A percentile compares a stretch with the other conserved stretches of the same genome.
Conservation (phyloP, 2,329 filamentous ascomycete species). For the Orbilia brochopaga region DNA sequence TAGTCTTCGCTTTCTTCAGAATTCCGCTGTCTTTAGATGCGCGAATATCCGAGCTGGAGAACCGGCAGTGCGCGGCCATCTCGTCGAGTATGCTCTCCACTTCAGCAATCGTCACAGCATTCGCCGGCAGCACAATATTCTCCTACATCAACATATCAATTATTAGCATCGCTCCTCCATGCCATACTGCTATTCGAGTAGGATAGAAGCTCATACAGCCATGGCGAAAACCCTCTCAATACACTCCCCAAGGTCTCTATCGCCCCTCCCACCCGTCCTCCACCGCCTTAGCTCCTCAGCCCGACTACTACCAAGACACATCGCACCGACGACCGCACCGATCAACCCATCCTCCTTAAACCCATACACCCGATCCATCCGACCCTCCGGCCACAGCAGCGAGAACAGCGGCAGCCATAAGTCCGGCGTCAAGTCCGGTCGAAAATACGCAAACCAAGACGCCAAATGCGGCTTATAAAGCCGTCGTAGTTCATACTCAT, state of each 20-base stretch:
- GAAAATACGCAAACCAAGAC: conserved; percentile 52
- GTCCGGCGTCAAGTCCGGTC: conserved; percentile 45
- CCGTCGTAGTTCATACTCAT: conserved; percentile 22
- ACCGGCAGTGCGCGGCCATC: conserved; percentile 51
- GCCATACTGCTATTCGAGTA: neutral
- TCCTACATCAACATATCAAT: conserved; percentile 13
- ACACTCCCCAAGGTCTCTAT: conserved; percentile 52
- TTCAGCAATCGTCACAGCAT: conserved; percentile 51
- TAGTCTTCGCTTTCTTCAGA: conserved; percentile 5
- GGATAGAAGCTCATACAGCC: conserved; percentile 29
- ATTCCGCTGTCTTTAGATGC: neutral
- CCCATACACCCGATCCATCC: conserved; percentile 53
- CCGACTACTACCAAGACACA: conserved; percentile 50
- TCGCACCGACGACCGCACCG: conserved; percentile 49
- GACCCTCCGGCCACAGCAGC: conserved; percentile 52
- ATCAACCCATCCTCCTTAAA: conserved; percentile 52
- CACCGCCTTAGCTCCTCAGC: conserved; percentile 50
- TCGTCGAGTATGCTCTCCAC: conserved; percentile 52
- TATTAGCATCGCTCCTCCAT: neutral
- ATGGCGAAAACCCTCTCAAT: conserved; percentile 52
- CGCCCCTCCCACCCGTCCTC: conserved; percentile 48
- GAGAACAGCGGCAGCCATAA: conserved; percentile 52
- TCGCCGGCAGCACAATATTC: conserved; percentile 38
- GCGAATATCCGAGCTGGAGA: conserved; percentile 51
- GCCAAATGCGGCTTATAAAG: conserved; percentile 39